These are phyloP conservation scores for Chaetomium globosum DNA, from an alignment of 2,329 filamentous ascomycete species.

Conservation along the genomic window DNA sequence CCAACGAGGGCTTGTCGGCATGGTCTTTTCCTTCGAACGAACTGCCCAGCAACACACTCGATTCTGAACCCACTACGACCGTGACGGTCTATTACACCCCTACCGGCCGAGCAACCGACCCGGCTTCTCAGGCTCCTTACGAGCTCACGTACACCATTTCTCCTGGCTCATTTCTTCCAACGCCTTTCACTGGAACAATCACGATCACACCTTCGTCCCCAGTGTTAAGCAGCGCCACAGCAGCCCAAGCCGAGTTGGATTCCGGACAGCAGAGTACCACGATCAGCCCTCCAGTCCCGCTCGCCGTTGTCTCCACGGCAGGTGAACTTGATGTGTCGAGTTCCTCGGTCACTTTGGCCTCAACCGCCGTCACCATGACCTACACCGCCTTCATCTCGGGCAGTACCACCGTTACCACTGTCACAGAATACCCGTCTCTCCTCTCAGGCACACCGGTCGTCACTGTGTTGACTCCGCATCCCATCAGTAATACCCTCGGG, in stretches of 20 bases:
- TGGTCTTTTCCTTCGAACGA: not conserved
- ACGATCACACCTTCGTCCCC: constrained; percentile 29
- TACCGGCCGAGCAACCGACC: not conserved
- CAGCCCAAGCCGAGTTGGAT: not conserved
- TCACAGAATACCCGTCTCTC: constrained; percentile 1
- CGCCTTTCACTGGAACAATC: constrained; percentile 32
- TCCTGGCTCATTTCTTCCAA: constrained; percentile 19
- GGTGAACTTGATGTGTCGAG: not conserved
- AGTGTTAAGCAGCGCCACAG: not conserved
- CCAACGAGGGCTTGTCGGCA: not conserved
- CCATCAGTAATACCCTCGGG: not conserved
- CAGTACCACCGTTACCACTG: not conserved
- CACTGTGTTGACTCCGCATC: constrained; percentile 1
- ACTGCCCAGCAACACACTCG: not conserved
- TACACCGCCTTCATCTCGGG: not conserved
- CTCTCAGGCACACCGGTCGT: not conserved
- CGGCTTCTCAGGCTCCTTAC: constrained; percentile 3
- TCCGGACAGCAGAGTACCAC: not conserved
- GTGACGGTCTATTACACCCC: not conserved
- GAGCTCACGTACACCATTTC: constrained; percentile 34
- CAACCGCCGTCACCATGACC: not conserved
- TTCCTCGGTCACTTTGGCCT: not conserved
- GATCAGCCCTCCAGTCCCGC: not conserved
- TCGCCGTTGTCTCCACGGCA: not conserved
- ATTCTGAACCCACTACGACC: not conserved